phyloP scores from a whole-genome alignment of 2,329 filamentous ascomycete genomes.

The Aquanectria penicillioides region DNA sequence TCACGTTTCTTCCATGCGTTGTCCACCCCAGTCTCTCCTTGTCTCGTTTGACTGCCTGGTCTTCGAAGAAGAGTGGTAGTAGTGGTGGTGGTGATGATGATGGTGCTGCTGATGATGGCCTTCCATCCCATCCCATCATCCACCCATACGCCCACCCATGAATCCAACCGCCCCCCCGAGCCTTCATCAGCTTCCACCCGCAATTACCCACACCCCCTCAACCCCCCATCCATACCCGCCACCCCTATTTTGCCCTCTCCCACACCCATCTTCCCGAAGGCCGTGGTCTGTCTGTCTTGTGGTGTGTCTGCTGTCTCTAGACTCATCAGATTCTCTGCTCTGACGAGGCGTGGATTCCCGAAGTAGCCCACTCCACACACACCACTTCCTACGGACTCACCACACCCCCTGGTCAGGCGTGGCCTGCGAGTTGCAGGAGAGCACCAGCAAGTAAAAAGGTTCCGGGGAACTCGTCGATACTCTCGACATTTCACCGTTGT shows the following conservation, averaged over 20 bases:
- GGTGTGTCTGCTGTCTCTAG: constrained; percentile 9
- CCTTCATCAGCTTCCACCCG: constrained; percentile 1
- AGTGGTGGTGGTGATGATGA: background rate
- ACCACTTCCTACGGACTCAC: constrained; percentile 8
- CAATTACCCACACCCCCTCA: background rate
- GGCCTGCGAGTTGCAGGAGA: constrained; percentile 32
- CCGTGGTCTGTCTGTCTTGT: constrained; percentile 1
- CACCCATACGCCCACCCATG: constrained; percentile 2
- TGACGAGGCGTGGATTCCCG: constrained; percentile 24
- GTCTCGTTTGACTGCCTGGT: constrained; percentile 18
- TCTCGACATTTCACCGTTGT: constrained; percentile 30
- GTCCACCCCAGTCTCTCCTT: constrained; percentile 48
- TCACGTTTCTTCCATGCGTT: constrained; percentile 64
- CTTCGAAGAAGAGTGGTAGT: constrained; percentile 9
- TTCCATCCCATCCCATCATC: constrained; percentile 10
- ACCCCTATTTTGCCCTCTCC: background rate
- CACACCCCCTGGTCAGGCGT: constrained; percentile 23
- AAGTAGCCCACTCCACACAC: constrained; percentile 23
- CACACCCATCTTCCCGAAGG: background rate
- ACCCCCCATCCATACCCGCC: background rate
- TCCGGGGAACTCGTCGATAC: constrained; percentile 30
- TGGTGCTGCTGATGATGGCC: background rate
- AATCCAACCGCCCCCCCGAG: background rate
- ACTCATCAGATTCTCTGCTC: constrained; percentile 30
- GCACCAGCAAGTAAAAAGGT: constrained; percentile 25